Base-by-base conservation (phyloP, 192 early-diverging fungal genomes). In the Phlyctochytrium bullatum region DNA sequence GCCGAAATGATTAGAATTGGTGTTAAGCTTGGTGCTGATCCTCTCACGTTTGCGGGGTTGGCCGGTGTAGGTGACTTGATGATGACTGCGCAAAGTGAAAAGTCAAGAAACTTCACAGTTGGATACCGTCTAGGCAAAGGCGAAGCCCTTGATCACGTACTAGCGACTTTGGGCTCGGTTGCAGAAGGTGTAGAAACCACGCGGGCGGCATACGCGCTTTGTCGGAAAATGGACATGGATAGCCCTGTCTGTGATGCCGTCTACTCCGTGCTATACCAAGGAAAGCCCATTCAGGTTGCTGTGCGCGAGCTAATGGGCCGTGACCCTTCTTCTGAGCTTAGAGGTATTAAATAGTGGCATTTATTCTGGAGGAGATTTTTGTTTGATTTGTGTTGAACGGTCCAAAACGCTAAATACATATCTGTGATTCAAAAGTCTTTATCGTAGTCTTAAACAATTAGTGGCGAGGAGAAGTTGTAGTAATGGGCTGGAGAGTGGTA, bases 81-180 rank as follows among this genome's bases (percentile, higher is more conserved):
- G 33, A 57, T 82, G 56, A 82, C 80, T 4, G 64, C 65, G 31
- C 80, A 80, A 31, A 68, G 64, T 47, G 78, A 83, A 67, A 83
- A 83, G 56, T 82, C 80, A 24, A 20, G 81, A 52, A 83, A 83
- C 71, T 83, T 74, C 58, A 82, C 81, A 4, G 82, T 82, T 23
- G 82, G 82, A 12, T 79, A 64, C 60, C 68, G 82, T 0, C 32
- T 83, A 1, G 82, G 79, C n/a, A 52, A 76, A 36, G 82, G 82
- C 20, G 79, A 83, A 56, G 69, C 52, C 12, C 69, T 83, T 23
- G 74, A 78, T 14, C 68, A 83, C 40, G 65, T 83, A 17, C 17
- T 81, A 2, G 64, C 36, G 4, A 75, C 78, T 1, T 66, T 83
- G 23, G 82, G 82, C 23, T 78, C 75, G 28, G 79, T 80, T 36